phyloP scores from a whole-genome alignment of 345 rosid genomes.

The Melaleuca alternifolia region DNA sequence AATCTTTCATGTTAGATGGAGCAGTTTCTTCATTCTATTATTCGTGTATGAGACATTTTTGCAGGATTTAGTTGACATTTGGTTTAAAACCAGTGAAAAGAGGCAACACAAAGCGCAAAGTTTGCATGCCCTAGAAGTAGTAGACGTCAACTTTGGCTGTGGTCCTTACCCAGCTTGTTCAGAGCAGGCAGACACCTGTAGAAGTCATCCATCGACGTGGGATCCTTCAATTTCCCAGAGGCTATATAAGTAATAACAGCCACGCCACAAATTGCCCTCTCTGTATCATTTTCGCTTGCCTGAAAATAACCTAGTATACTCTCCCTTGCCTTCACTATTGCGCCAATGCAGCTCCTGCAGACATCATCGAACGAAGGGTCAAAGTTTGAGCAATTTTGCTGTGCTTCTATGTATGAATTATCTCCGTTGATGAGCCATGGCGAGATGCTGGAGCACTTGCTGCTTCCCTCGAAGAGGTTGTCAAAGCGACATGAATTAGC shows the following conservation, averaged over 20 bases:
- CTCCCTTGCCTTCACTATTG: not conserved
- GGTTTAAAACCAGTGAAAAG: not conserved
- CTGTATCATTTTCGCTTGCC: not conserved
- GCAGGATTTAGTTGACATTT: not conserved
- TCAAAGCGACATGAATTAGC: conserved; percentile 21
- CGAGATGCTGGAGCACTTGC: conserved; percentile 17
- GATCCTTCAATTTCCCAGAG: conserved; percentile 8
- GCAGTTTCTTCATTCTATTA: not conserved
- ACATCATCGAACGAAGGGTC: conserved; percentile 7
- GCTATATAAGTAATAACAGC: conserved; percentile 29
- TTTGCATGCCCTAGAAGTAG: not conserved
- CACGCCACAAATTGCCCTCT: conserved; percentile 15
- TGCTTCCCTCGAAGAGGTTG: conserved; percentile 10
- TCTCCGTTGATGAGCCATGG: conserved; percentile 5
- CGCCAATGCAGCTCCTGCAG: conserved; percentile 18
- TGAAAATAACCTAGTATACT: not conserved
- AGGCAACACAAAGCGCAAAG: not conserved
- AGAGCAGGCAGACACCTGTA: conserved; percentile 30
- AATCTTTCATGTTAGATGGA: not conserved
- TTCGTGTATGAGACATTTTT: not conserved
- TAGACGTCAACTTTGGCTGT: not conserved
- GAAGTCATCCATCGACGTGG: conserved; percentile 15
- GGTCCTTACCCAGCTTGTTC: conserved; percentile 25
- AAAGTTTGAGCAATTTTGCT: conserved; percentile 20
- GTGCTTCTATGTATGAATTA: not conserved